phyloP scores from a whole-genome alignment of 1,284 basidiomycete species.

The Moniliella sp. region DNA sequence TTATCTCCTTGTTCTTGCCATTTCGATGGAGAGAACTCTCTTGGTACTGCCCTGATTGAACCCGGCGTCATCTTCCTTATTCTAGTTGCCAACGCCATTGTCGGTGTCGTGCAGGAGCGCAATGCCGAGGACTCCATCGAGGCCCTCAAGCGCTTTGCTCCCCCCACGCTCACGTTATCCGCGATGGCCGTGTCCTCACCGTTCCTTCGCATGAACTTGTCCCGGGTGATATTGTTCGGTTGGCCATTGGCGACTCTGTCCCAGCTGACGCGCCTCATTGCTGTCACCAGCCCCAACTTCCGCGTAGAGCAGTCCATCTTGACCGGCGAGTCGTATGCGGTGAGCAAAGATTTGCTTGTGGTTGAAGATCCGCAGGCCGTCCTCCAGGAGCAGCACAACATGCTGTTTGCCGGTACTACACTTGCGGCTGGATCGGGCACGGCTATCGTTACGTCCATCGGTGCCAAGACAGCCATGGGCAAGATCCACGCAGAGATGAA shows the following conservation, averaged over 20 bases:
- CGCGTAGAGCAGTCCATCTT: conserved; percentile 31
- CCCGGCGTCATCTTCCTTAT: conserved; percentile 32
- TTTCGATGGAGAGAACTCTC: conserved; percentile 18
- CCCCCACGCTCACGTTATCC: conserved; percentile 21
- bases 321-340: conserved; percentile 27
- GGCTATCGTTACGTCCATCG: conserved; percentile 24
- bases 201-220: conserved; percentile 21
- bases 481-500: conserved; percentile 29
- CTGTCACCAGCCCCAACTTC: conserved; percentile 23
- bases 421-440: conserved; percentile 22
- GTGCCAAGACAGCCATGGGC: conserved; percentile 25
- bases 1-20: conserved; percentile 29
- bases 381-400: conserved; percentile 33
- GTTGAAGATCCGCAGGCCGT: conserved; percentile 19
- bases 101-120: conserved; percentile 30
- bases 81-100: conserved; percentile 29
- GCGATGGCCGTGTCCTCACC: conserved; percentile 10
- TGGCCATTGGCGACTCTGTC: conserved; percentile 30
- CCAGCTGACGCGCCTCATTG: conserved; percentile 27
- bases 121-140: conserved; percentile 32
- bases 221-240: conserved; percentile 26
- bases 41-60: conserved; percentile 29
- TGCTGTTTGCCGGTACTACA: conserved; percentile 29
- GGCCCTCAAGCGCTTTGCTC: conserved; percentile 28
- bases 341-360: conserved; percentile 20